Evolutionary conservation across 805 yeast species (phyloP).

Genomic region (Yarrowia porcina): DNA sequence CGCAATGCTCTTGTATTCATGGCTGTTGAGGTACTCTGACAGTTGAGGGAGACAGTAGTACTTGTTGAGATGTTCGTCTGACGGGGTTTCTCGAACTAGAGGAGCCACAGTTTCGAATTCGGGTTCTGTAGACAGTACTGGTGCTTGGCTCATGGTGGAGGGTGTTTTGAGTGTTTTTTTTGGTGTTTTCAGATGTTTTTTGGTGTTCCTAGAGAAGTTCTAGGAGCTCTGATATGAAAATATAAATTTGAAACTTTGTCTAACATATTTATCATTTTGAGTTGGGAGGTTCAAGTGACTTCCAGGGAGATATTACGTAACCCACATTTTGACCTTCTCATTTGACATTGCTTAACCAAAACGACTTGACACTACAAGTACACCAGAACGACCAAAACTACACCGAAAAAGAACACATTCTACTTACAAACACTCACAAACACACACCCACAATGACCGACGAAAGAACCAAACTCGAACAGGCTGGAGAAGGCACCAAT

Average conservation of each 20-base stretch:
- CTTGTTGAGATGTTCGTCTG: background rate
- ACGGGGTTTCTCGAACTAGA: background rate
- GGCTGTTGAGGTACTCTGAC: conserved; percentile 8
- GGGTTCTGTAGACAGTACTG: conserved; percentile 8
- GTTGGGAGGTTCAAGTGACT: background rate
- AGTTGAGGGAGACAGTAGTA: conserved; percentile 16
- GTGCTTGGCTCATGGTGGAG: conserved; percentile 24
- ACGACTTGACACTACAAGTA: background rate
- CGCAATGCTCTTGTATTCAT: conserved; percentile 55
- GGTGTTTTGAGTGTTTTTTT: background rate
- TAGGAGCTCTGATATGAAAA: background rate
- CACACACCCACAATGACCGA: conserved; percentile 12
- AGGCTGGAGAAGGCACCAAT: conserved; percentile 17
- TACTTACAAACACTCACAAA: background rate
- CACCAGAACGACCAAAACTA: background rate
- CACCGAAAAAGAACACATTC: background rate
- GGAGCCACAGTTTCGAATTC: conserved; percentile 11
- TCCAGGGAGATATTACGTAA: conserved; percentile 9
- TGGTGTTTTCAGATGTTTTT: no score
- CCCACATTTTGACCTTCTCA: background rate
- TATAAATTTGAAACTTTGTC: background rate
- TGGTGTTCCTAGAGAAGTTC: no score
- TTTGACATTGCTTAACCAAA: background rate
- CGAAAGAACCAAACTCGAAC: conserved; percentile 21
- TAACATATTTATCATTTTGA: background rate